Percentiles rank a stretch among this genome's conserved stretches.
Conservation (phyloP, 2,329 filamentous ascomycete species). For the Aspergillus sojae region DNA sequence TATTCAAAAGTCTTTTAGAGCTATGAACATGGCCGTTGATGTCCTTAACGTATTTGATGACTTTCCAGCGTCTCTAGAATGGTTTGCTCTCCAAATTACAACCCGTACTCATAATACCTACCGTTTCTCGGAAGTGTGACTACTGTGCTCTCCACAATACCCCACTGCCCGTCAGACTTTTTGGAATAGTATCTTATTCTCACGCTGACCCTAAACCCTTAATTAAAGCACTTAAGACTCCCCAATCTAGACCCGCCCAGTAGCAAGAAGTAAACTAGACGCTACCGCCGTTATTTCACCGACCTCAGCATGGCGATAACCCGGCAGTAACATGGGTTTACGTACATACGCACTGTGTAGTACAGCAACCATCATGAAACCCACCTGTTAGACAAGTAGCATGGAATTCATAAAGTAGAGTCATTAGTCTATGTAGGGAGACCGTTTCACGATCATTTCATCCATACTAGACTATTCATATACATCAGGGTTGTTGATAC, state of each 20-base stretch:
- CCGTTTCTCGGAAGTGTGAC: not conserved
- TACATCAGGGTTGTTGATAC: too few species aligned
- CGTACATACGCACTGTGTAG: not conserved
- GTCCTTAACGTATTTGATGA: not conserved
- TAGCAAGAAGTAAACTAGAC: not conserved
- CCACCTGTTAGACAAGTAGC: not conserved
- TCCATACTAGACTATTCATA: too few species aligned
- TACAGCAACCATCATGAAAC: not conserved
- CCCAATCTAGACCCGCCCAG: not conserved
- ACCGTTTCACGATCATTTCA: not conserved
- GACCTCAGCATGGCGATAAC: not conserved
- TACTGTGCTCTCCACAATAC: not conserved
- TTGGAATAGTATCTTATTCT: not conserved
- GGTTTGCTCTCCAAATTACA: not conserved
- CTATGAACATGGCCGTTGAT: slow-evolving; percentile 4
- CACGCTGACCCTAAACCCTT: too few species aligned
- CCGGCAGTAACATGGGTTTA: not conserved
- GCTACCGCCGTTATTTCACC: not conserved
- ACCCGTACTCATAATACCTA: not conserved
- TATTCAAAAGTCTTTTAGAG: slow-evolving; percentile 9
- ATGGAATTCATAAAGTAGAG: not conserved
- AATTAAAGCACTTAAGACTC: not conserved
- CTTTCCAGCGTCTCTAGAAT: not conserved
- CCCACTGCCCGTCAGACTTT: not conserved
- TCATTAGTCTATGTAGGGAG: not conserved